These are phyloP conservation scores for Candida ortonii DNA, from an alignment of 805 yeast genomes.

Conservation along the genomic window DNA sequence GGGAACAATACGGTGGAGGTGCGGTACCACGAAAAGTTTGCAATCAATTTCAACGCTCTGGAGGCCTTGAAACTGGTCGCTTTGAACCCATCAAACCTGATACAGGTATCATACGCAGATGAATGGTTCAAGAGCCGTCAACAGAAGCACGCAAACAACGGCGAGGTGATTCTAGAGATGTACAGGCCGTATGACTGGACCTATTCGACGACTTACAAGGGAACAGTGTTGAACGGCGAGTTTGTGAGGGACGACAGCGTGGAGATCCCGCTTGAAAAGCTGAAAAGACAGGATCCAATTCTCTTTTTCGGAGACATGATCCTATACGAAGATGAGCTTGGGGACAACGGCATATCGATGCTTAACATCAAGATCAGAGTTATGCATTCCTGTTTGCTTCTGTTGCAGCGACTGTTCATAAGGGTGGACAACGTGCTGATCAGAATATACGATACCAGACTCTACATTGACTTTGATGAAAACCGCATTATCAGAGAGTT, in stretches of 20 bases:
- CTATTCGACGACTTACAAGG: slow-evolving; percentile 76
- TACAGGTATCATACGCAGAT: slow-evolving; percentile 80
- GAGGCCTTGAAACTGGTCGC: slow-evolving; percentile 67
- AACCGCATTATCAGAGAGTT: slow-evolving; percentile 70
- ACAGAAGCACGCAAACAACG: slow-evolving; percentile 31
- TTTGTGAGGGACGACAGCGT: slow-evolving; percentile 28
- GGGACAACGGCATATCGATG: slow-evolving; percentile 90
- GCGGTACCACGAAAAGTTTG: slow-evolving; percentile 19
- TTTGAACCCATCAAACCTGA: slow-evolving; percentile 40
- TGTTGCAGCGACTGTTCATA: slow-evolving; percentile 74
- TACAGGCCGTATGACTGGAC: slow-evolving; percentile 96
- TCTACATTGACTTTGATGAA: slow-evolving; percentile 72
- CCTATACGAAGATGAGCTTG: slow-evolving; percentile 90
- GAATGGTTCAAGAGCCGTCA: slow-evolving; percentile 63
- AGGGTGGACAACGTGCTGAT: slow-evolving; percentile 89
- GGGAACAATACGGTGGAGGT: slow-evolving; percentile 71
- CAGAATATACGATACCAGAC: slow-evolving; percentile 78
- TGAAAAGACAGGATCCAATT: slow-evolving; percentile 75
- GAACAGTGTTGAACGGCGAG: slow-evolving; percentile 38
- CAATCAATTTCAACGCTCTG: slow-evolving; percentile 68
- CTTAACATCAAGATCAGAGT: slow-evolving; percentile 79
- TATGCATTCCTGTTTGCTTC: slow-evolving; percentile 74
- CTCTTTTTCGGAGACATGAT: slow-evolving; percentile 85
- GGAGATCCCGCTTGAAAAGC: slow-evolving; percentile 65
- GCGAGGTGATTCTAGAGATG: slow-evolving; percentile 48